Percentiles rank a stretch among this genome's conserved stretches.
These are phyloP conservation scores for Solanum gracilifrons DNA, from an alignment of 257 asterid species.

Conservation along the genomic window DNA sequence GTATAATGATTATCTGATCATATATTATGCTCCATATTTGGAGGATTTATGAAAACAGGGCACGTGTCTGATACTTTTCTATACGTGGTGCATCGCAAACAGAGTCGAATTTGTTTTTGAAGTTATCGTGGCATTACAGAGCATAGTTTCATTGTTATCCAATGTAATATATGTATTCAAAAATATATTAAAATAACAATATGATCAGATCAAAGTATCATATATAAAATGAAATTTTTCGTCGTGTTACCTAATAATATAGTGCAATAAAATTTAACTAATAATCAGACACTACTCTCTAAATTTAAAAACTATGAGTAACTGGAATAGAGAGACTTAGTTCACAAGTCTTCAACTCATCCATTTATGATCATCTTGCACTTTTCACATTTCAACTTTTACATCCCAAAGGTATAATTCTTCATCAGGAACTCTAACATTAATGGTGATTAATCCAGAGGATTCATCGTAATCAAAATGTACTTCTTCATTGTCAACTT, in stretches of 20 bases:
- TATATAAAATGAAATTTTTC: too few species aligned
- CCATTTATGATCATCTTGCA: background rate
- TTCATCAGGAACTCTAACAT: conserved; percentile 27
- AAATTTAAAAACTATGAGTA: background rate
- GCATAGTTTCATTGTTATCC: background rate
- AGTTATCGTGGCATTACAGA: background rate
- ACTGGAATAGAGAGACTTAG: background rate
- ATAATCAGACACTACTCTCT: background rate
- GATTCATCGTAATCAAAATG: conserved; percentile 52
- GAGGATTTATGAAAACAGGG: background rate
- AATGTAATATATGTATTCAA: too few species aligned
- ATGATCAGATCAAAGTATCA: too few species aligned
- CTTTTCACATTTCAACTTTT: conserved; percentile 33
- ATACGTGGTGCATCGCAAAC: background rate
- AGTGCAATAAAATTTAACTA: background rate
- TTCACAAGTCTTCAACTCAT: background rate
- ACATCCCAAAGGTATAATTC: conserved; percentile 64
- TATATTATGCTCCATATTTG: background rate
- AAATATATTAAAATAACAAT: too few species aligned
- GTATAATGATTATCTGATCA: background rate
- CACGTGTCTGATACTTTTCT: background rate
- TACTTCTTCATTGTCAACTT: conserved; percentile 34
- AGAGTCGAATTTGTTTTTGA: background rate
- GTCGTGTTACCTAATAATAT: too few species aligned
- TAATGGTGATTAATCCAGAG: conserved; percentile 34